Evolutionary conservation across 768 basidiomycete species (phyloP).

Genomic region (Serendipita sp.): DNA sequence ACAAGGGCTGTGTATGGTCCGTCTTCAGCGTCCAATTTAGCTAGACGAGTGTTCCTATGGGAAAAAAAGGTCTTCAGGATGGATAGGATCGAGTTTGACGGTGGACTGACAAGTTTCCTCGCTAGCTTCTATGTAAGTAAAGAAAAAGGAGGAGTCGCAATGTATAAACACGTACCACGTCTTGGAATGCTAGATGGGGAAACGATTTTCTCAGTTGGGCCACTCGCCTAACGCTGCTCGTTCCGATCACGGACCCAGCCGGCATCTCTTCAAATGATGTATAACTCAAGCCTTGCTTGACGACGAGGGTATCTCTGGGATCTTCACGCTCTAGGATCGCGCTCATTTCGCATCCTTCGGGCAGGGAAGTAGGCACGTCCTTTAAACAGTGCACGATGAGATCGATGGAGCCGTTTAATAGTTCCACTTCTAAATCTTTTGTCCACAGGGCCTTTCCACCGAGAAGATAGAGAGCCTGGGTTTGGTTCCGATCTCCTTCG

Average conservation of each 20-base stretch:
- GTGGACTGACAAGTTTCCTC: conserved; percentile 66
- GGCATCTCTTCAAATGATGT: conserved; percentile 69
- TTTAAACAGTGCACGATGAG: conserved; percentile 88
- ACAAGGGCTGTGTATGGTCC: conserved; percentile 76
- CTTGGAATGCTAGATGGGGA: conserved; percentile 62
- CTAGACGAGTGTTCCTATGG: conserved; percentile 68
- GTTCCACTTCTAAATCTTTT: conserved; percentile 79
- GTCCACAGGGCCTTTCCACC: conserved; percentile 95
- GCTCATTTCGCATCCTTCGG: conserved; percentile 68
- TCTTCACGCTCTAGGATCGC: conserved; percentile 79
- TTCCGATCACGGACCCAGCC: conserved; percentile 80
- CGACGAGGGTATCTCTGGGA: conserved; percentile 75
- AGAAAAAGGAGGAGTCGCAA: neutral
- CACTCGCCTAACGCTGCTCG: conserved; percentile 81
- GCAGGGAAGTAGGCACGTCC: conserved; percentile 80
- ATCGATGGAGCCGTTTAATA: conserved; percentile 59
- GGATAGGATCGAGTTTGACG: conserved; percentile 4
- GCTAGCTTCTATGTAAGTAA: conserved; percentile 25
- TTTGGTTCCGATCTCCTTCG: conserved; percentile 77
- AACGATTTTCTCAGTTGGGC: conserved; percentile 74
- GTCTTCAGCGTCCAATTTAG: conserved; percentile 73
- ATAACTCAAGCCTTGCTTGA: conserved; percentile 57
- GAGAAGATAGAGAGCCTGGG: conserved; percentile 66
- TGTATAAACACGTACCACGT: conserved; percentile 52
- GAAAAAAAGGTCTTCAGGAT: neutral